Percentiles rank a stretch among this genome's conserved stretches.
Evolutionary conservation across 176 grass and related monocot genomes (phyloP).

Genomic region (Poa annua): DNA sequence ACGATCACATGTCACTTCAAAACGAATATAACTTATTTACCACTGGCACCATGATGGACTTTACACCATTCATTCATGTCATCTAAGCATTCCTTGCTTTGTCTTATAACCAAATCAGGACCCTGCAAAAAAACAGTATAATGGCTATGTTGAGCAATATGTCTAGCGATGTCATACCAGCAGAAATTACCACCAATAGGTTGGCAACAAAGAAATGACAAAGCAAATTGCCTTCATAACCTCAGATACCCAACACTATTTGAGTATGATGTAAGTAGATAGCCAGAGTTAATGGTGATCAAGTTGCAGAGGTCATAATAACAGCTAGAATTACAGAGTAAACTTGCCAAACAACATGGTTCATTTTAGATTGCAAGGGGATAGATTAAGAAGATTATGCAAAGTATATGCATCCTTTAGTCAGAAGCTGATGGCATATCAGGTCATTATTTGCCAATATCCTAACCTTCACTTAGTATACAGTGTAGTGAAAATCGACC

Average conservation of each 20-base stretch:
- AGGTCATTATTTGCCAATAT: conserved; percentile 3
- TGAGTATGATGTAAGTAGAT: conserved; percentile 21
- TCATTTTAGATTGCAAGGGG: background rate
- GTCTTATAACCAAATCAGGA: conserved; percentile 82
- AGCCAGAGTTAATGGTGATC: background rate
- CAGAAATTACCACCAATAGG: conserved; percentile 21
- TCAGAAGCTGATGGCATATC: conserved; percentile 5
- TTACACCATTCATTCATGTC: conserved; percentile 89
- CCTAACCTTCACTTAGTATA: conserved; percentile 1
- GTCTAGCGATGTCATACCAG: conserved; percentile 26
- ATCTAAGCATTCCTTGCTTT: conserved; percentile 82
- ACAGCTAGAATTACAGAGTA: conserved; percentile 12
- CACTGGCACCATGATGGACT: conserved; percentile 73
- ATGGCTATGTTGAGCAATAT: conserved; percentile 35
- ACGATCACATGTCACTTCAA: conserved; percentile 2
- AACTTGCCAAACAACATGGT: conserved; percentile 15
- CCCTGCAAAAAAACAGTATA: conserved; percentile 51
- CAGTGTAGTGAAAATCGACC: background rate
- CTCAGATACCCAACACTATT: background rate
- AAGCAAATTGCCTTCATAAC: background rate
- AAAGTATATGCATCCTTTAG: background rate
- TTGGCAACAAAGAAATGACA: conserved; percentile 20
- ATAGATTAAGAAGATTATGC: background rate
- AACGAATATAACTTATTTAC: conserved; percentile 48
- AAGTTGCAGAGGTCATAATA: background rate